Evolutionary conservation across 2,329 filamentous ascomycete genomes (phyloP), one percentile per base, ranked within the genome.

Genomic region (Dothiorella sarmentorum): DNA sequence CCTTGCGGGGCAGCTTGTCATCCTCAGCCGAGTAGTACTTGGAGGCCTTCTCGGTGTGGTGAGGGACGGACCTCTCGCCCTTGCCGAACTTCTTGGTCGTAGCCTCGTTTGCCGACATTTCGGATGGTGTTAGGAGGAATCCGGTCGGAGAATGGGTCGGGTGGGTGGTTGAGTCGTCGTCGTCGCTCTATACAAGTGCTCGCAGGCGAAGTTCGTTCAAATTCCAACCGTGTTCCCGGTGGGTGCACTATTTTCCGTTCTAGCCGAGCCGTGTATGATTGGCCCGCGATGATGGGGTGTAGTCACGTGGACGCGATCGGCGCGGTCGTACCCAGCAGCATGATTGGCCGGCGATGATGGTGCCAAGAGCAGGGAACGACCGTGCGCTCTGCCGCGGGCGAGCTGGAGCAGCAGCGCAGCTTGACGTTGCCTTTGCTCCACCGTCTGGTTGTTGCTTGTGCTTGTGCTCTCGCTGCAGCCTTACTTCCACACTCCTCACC

Each of bases 11-110:
- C 81, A 88, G 82, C 77, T 85, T 77, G 76, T 93, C 89, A 80
- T 97, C 93, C 80, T 95, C 89, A 76, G 91, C 90, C 79, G 91
- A 90, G 84, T 99, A 99, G 91, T 93, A 99, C 85, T 97, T 97
- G 85, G 90, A 87, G 74, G 93, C 93, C 90, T 95, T 96, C 81
- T 96, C 86, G 76, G 84, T 83, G 80, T 84, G 79, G 80, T 89
- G 86, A 79, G 90, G 91, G 79, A 97, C 88, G 80, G 88, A 85
- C 83, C 93, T 88, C 83, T 90, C 89, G 82, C 90, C 90, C 86
- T 94, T 94, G 83, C 91, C 91, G 85, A 96, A 97, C 85, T 89
- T 93, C 90, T 96, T 96, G 75, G 87, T 90, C 81, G 85, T 82
- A 73, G 80, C 57, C 62, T 63, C 63, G 67, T 68, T 45, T 24